These are phyloP conservation scores for Exophiala dermatitidis DNA, from an alignment of 2,329 filamentous ascomycete genomes.

Conservation along the genomic window DNA sequence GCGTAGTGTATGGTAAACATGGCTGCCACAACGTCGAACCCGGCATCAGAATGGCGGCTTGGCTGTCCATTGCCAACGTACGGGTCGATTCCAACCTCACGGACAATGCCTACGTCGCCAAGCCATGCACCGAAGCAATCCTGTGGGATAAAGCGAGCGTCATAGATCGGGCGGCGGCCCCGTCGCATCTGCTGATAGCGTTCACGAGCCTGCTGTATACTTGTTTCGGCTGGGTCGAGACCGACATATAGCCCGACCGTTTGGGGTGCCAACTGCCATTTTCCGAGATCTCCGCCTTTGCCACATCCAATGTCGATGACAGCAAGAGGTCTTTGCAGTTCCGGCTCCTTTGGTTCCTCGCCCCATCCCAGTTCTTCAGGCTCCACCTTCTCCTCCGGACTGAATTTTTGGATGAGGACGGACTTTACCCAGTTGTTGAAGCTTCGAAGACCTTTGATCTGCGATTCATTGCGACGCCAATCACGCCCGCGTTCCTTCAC, in stretches of 20 bases:
- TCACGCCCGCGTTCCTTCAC: conserved; percentile 86
- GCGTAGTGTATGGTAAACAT: conserved; percentile 99
- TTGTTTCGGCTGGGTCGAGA: conserved; percentile 84
- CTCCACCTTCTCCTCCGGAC: conserved; percentile 59
- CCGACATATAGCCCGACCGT: conserved; percentile 89
- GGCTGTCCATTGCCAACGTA: conserved; percentile 51
- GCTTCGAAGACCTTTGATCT: conserved; percentile 86
- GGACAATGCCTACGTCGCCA: conserved; percentile 71
- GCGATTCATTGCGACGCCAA: conserved; percentile 88
- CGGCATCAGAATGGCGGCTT: conserved; percentile 63
- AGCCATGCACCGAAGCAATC: conserved; percentile 87
- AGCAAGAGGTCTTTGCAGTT: conserved; percentile 54
- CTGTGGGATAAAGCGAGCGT: conserved; percentile 81
- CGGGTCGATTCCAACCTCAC: conserved; percentile 78
- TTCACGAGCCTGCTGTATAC: conserved; percentile 81
- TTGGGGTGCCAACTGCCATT: conserved; percentile 94
- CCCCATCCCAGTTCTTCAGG: conserved; percentile 45
- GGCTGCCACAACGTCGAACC: conserved; percentile 94
- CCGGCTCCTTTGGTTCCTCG: conserved; percentile 31
- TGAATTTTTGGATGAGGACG: conserved; percentile 93
- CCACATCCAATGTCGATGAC: conserved; percentile 94
- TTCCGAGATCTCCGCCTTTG: conserved; percentile 89
- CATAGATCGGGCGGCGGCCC: conserved; percentile 59
- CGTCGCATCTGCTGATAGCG: conserved; percentile 68
- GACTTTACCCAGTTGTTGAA: conserved; percentile 99